phyloP scores from a whole-genome alignment of 2,329 filamentous ascomycete genomes.

The Cytospora piceae region DNA sequence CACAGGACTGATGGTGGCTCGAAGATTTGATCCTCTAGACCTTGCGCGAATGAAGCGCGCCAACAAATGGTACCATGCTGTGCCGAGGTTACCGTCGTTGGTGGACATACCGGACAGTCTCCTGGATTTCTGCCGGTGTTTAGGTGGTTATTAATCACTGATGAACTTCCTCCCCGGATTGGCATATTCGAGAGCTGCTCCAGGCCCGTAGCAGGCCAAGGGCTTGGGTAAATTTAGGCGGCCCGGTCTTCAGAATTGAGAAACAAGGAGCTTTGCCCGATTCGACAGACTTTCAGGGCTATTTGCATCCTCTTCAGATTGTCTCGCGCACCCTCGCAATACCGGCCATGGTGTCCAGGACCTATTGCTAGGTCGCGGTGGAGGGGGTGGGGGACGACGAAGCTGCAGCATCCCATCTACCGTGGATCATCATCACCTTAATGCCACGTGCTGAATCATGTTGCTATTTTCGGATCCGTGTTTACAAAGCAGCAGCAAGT shows the following conservation, averaged over 20 bases:
- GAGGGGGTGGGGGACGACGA: constrained; percentile 9
- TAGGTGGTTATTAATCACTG: neutral
- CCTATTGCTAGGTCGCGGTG: constrained; percentile 10
- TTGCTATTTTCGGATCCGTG: constrained; percentile 27
- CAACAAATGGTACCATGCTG: neutral
- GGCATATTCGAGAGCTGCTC: too few relatives aligned
- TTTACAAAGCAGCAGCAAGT: constrained; percentile 23
- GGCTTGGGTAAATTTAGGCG: neutral
- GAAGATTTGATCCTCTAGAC: neutral
- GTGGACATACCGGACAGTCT: neutral
- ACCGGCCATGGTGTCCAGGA: constrained; percentile 5
- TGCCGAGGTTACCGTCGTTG: neutral
- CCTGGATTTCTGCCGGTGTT: neutral
- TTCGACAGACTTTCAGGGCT: neutral
- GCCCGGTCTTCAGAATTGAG: neutral
- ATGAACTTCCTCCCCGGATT: neutral
- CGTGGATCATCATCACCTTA: constrained; percentile 21
- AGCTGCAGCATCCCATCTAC: constrained; percentile 22
- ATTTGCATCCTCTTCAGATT: neutral
- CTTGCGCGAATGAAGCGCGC: neutral
- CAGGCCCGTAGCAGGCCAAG: neutral
- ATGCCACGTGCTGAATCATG: constrained; percentile 29
- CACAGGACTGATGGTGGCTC: neutral
- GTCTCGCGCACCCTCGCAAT: constrained; percentile 6
- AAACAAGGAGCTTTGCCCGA: neutral